A percentile compares a stretch with the other conserved stretches of the same genome.
Conservation (phyloP, 1,284 basidiomycete genomes). For the Ustilago xerochloae region DNA sequence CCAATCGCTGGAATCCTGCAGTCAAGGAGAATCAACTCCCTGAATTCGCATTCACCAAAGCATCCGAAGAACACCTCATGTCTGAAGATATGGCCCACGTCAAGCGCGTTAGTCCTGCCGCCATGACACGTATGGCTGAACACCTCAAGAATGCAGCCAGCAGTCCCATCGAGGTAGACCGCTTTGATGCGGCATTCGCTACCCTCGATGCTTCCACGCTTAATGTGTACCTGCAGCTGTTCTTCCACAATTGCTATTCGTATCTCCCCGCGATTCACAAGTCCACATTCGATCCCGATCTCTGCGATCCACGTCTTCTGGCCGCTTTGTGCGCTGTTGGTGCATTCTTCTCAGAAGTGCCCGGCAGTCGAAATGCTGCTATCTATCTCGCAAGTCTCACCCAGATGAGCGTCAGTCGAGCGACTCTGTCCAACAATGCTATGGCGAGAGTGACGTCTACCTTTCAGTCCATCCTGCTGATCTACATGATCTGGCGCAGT, state of each 20-base stretch:
- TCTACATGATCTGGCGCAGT: slow-evolving; percentile 23
- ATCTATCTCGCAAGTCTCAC: slow-evolving; percentile 18
- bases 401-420: slow-evolving; percentile 13
- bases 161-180: slow-evolving; percentile 7
- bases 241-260: slow-evolving; percentile 32
- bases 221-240: slow-evolving; percentile 38
- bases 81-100: slow-evolving; percentile 25
- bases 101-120: slow-evolving; percentile 5
- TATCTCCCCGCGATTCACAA: slow-evolving; percentile 31
- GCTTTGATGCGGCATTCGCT: slow-evolving; percentile 12
- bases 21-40: slow-evolving; percentile 16
- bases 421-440: slow-evolving; percentile 4
- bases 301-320: slow-evolving; percentile 23
- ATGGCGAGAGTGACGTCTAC: slow-evolving; percentile 13
- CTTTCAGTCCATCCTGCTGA: slow-evolving; percentile 20
- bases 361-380: slow-evolving; percentile 15
- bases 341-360: slow-evolving; percentile 28
- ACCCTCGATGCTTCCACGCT: slow-evolving; percentile 20
- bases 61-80: slow-evolving; percentile 26
- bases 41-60: slow-evolving; percentile 9
- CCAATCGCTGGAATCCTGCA: slow-evolving; percentile 23
- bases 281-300: slow-evolving; percentile 28
- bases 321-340: slow-evolving; percentile 20
- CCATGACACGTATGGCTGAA: slow-evolving; percentile 20
- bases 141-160: slow-evolving; percentile 8